These are phyloP conservation scores for Asparagopsis taxiformis DNA, from an alignment of 31 red algal genomes.

Conservation along the genomic window DNA sequence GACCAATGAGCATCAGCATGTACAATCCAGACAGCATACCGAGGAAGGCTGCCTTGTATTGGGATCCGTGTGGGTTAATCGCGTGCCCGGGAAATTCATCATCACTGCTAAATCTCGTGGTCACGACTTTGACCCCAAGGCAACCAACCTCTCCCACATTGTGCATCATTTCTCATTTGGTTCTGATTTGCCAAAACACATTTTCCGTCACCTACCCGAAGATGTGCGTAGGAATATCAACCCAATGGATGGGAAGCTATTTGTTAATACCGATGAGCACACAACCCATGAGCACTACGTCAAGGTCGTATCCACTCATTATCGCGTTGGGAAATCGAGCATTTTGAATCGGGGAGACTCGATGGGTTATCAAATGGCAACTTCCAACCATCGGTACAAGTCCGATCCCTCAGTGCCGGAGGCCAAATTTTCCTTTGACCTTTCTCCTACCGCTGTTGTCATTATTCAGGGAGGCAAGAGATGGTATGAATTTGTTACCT, in stretches of 20 bases:
- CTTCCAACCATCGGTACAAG: slow-evolving; percentile 66
- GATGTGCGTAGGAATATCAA: slow-evolving; percentile 55
- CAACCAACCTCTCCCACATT: slow-evolving; percentile 70
- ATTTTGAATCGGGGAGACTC: slow-evolving; percentile 49
- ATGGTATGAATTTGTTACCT: slow-evolving; percentile 88
- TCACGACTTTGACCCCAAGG: slow-evolving; percentile 71
- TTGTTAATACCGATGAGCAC: slow-evolving; percentile 59
- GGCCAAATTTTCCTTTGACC: slow-evolving; percentile 71
- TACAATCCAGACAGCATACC: slow-evolving; percentile 12
- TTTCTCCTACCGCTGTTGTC: slow-evolving; percentile 72
- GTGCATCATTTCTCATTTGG: slow-evolving; percentile 86
- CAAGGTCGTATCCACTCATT: slow-evolving; percentile 77
- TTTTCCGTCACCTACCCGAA: slow-evolving; percentile 46
- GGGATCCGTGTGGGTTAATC: slow-evolving; percentile 68
- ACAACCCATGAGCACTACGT: slow-evolving; percentile 81
- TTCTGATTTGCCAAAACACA: slow-evolving; percentile 20
- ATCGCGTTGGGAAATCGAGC: slow-evolving; percentile 66
- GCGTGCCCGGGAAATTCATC: slow-evolving; percentile 72
- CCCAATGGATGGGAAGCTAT: slow-evolving; percentile 57
- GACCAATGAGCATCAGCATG: slow-evolving; percentile 72
- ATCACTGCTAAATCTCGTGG: slow-evolving; percentile 65
- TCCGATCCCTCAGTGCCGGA: slow-evolving; percentile 65
- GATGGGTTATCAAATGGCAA: slow-evolving; percentile 79
- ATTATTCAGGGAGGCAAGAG: slow-evolving; percentile 79
- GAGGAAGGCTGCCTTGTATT: slow-evolving; percentile 81